A percentile compares a stretch with the other conserved stretches of the same genome.
phyloP scores from a whole-genome alignment of 805 yeast genomes.

The Spathaspora arborariae region DNA sequence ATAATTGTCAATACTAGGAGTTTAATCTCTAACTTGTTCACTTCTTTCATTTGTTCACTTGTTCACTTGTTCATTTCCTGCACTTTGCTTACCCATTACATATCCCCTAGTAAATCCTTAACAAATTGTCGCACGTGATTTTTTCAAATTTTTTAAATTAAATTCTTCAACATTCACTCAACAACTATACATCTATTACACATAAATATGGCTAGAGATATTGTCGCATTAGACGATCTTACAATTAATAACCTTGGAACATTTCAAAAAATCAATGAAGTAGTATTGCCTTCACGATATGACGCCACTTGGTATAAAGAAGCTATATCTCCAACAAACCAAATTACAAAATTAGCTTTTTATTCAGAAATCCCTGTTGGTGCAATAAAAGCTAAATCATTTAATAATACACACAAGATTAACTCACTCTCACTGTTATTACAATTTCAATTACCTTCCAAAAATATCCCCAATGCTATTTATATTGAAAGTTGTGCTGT shows the following conservation, averaged over 20 bases:
- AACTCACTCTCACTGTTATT: not conserved
- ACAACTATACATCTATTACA: no score
- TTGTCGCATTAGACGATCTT: slow-evolving; percentile 52
- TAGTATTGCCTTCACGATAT: slow-evolving; percentile 49
- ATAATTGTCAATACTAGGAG: no score
- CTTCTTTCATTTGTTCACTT: no score
- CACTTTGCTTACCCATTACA: no score
- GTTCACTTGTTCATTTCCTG: no score
- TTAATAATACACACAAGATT: slow-evolving; percentile 32
- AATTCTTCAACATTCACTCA: no score
- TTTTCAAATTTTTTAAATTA: no score
- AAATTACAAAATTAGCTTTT: slow-evolving; percentile 56
- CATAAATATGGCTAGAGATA: slow-evolving; percentile 34
- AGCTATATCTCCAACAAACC: slow-evolving; percentile 36
- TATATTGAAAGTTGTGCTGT: slow-evolving; percentile 70
- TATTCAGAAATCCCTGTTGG: slow-evolving; percentile 82
- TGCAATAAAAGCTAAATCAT: slow-evolving; percentile 55
- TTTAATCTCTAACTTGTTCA: no score
- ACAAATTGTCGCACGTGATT: no score
- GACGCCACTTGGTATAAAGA: slow-evolving; percentile 50
- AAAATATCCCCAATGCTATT: slow-evolving; percentile 46
- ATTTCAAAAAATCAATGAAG: slow-evolving; percentile 52
- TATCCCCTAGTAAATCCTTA: no score
- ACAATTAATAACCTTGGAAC: slow-evolving; percentile 59
- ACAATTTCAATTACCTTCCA: slow-evolving; percentile 17